Conservation (phyloP, 2,329 filamentous ascomycete species). For the Penicillium digitatum region DNA sequence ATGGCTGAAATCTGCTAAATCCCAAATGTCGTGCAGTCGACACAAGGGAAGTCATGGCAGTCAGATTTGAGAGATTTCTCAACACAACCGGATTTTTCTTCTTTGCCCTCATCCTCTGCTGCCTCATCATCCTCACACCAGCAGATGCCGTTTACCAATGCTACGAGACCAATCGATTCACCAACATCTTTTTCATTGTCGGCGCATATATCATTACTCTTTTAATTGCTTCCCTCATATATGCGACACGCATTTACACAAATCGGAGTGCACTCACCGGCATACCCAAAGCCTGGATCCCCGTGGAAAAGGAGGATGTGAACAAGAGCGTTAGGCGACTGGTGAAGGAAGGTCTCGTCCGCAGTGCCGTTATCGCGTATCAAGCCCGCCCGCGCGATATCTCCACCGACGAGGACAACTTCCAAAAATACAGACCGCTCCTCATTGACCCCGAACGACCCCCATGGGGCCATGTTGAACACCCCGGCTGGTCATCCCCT, state of each 20-base stretch:
- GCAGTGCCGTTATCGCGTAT: conserved; percentile 78
- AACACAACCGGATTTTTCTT: conserved; percentile 75
- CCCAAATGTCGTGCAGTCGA: conserved; percentile 9
- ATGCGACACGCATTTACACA: conserved; percentile 78
- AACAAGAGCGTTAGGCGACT: conserved; percentile 69
- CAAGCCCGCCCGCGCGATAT: conserved; percentile 66
- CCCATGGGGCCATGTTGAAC: conserved; percentile 78
- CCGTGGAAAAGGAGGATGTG: conserved; percentile 80
- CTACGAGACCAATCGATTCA: conserved; percentile 60
- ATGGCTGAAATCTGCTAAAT: conserved; percentile 1
- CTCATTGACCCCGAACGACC: conserved; percentile 45
- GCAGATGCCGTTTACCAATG: conserved; percentile 77
- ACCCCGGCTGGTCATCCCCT: conserved; percentile 85
- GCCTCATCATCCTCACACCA: conserved; percentile 74
- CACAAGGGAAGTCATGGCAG: conserved; percentile 28
- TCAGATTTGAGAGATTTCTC: conserved; percentile 67
- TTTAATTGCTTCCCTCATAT: conserved; percentile 68
- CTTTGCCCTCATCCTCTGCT: conserved; percentile 68
- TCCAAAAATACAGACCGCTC: conserved; percentile 31
- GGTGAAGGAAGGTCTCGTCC: conserved; percentile 66
- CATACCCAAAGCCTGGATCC: conserved; percentile 84
- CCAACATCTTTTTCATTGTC: conserved; percentile 79
- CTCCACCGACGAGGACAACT: conserved; percentile 37
- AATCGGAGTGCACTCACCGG: conserved; percentile 72
- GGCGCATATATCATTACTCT: conserved; percentile 71